Evolutionary conservation across 139 green algal genomes (phyloP).

Genomic region (Micractinium sp.): DNA sequence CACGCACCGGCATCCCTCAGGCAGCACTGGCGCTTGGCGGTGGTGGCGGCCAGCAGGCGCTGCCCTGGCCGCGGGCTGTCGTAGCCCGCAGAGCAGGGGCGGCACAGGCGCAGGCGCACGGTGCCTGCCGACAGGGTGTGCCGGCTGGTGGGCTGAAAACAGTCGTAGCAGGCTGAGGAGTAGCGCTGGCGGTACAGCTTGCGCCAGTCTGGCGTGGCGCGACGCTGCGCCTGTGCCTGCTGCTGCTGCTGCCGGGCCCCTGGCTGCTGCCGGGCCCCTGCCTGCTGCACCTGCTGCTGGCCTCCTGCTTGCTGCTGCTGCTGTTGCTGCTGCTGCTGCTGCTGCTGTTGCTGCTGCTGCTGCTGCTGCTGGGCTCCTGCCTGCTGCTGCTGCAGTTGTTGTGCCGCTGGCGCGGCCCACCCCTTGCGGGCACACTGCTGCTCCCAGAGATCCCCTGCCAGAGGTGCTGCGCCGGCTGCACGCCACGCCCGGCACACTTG

Average conservation of each 20-base stretch:
- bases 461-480: not conserved
- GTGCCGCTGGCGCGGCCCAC: not conserved
- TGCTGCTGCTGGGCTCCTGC: not conserved
- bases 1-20: conserved; percentile 15
- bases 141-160: conserved; percentile 11
- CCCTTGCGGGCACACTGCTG: not conserved
- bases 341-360: not conserved
- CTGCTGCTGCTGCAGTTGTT: not conserved
- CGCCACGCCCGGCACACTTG: conserved; percentile 10
- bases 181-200: conserved; percentile 24
- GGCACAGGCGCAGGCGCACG: conserved; percentile 30
- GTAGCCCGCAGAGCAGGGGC: not conserved
- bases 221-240: not conserved
- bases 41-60: conserved; percentile 8
- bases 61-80: conserved; percentile 1
- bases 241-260: not conserved
- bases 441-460: conserved; percentile 5
- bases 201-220: not conserved
- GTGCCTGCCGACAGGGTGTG: conserved; percentile 1
- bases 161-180: conserved; percentile 10
- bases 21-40: conserved; percentile 20
- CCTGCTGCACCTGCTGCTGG: not conserved
- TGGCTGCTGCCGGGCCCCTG: not conserved
- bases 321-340: not conserved
- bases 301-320: not conserved